Percentiles rank a stretch among this genome's conserved stretches.
phyloP scores from a whole-genome alignment of 2,329 filamentous ascomycete species.

The Magnaporthiopsis rhizophila region DNA sequence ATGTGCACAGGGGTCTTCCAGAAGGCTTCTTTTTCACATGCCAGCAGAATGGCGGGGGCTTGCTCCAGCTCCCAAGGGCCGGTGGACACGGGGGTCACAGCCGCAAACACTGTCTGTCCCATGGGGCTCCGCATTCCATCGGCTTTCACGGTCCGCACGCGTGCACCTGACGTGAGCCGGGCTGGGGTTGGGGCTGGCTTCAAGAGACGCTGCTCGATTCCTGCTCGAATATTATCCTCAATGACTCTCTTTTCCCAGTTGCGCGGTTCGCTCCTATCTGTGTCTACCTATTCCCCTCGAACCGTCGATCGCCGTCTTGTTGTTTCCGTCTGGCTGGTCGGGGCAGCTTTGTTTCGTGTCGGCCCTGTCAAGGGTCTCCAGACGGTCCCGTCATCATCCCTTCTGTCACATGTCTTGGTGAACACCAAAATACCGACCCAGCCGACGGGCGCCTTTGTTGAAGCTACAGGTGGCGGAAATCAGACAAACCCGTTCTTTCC shows the following conservation, averaged over 20 bases:
- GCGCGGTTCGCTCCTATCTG: background rate
- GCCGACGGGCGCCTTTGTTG: background rate
- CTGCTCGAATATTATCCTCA: no score
- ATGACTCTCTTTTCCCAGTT: no score
- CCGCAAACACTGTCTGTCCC: background rate
- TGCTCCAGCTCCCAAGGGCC: no score
- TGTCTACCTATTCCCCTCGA: no score
- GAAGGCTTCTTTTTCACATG: constrained; percentile 1
- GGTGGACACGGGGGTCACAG: background rate
- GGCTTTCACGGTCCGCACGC: background rate
- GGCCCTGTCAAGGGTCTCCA: background rate
- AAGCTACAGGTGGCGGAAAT: background rate
- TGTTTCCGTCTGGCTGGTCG: background rate
- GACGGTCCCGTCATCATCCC: background rate
- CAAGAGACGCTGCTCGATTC: no score
- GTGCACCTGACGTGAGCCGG: background rate
- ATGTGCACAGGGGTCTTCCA: background rate
- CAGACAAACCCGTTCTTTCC: background rate
- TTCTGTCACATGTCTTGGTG: background rate
- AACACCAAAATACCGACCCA: background rate
- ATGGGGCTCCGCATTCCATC: constrained; percentile 4
- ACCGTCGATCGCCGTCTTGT: no score
- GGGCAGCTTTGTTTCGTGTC: no score
- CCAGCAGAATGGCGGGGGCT: background rate
- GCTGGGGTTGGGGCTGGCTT: background rate